These are phyloP conservation scores for Penicillium sp. DNA, from an alignment of 2,329 filamentous ascomycete species.

Conservation along the genomic window DNA sequence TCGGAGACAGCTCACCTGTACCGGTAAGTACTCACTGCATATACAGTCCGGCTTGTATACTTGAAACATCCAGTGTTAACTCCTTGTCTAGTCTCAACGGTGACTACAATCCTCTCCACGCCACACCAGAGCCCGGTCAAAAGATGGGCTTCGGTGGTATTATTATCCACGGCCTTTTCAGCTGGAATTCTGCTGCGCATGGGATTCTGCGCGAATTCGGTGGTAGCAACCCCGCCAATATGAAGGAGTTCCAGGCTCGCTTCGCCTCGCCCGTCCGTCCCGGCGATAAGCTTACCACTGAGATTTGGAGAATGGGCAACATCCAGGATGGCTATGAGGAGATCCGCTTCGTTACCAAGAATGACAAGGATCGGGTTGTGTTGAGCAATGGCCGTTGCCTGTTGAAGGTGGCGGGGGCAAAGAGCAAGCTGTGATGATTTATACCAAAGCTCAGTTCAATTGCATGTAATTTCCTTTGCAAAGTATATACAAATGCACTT, in stretches of 20 bases:
- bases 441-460: not conserved
- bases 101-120: slow-evolving; percentile 92
- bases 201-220: slow-evolving; percentile 70
- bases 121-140: slow-evolving; percentile 75
- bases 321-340: slow-evolving; percentile 68
- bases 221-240: slow-evolving; percentile 71
- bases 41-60: not conserved
- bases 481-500: not conserved
- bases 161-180: slow-evolving; percentile 87
- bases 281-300: slow-evolving; percentile 75
- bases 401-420: slow-evolving; percentile 62
- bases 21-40: slow-evolving; percentile 43
- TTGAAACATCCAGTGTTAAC: not conserved
- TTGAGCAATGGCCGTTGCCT: slow-evolving; percentile 82
- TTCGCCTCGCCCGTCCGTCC: slow-evolving; percentile 83
- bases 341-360: slow-evolving; percentile 72
- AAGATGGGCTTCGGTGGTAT: slow-evolving; percentile 89
- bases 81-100: slow-evolving; percentile 66
- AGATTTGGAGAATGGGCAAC: slow-evolving; percentile 75
- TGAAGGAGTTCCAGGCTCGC: slow-evolving; percentile 84
- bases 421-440: slow-evolving; percentile 60
- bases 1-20: slow-evolving; percentile 73
- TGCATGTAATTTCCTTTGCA: not conserved
- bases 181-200: slow-evolving; percentile 77
- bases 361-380: slow-evolving; percentile 78